phyloP scores from a whole-genome alignment of 2,329 filamentous ascomycete species.

The Xenoacremonium recifei region DNA sequence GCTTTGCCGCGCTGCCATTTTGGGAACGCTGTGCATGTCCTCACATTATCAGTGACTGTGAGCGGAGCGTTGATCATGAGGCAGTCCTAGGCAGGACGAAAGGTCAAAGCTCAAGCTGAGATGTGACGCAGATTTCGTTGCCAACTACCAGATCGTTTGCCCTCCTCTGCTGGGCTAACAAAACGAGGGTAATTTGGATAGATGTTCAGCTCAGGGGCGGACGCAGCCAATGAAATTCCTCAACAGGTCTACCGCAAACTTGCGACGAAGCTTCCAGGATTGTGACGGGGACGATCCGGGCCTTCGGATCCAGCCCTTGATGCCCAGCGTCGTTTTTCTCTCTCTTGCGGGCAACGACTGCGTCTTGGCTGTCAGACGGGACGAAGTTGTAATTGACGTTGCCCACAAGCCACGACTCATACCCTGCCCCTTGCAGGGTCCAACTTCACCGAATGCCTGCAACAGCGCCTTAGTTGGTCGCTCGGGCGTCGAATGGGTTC shows the following conservation, averaged over 20 bases:
- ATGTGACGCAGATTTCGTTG: slow-evolving; percentile 2
- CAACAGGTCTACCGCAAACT: neutral
- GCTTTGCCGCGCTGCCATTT: slow-evolving; percentile 13
- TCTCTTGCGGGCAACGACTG: too few relatives aligned
- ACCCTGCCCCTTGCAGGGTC: too few relatives aligned
- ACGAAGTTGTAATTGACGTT: too few relatives aligned
- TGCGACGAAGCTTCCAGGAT: neutral
- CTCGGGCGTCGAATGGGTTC: slow-evolving; percentile 1
- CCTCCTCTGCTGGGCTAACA: neutral
- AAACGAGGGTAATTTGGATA: neutral
- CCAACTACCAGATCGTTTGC: slow-evolving; percentile 6
- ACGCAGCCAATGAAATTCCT: neutral
- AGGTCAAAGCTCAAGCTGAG: slow-evolving; percentile 4
- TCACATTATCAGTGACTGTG: slow-evolving; percentile 19
- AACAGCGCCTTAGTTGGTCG: too few relatives aligned
- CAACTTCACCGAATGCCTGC: too few relatives aligned
- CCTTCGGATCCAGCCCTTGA: too few relatives aligned
- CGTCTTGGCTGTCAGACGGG: too few relatives aligned
- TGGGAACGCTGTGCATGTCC: slow-evolving; percentile 8
- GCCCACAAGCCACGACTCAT: too few relatives aligned
- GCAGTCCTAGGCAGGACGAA: slow-evolving; percentile 14
- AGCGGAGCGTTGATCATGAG: too few relatives aligned
- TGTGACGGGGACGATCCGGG: too few relatives aligned
- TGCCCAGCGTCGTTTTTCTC: too few relatives aligned
- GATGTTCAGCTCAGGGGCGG: too few relatives aligned